Conservation (phyloP, 83 land plant genomes). For the Larix sibirica region DNA sequence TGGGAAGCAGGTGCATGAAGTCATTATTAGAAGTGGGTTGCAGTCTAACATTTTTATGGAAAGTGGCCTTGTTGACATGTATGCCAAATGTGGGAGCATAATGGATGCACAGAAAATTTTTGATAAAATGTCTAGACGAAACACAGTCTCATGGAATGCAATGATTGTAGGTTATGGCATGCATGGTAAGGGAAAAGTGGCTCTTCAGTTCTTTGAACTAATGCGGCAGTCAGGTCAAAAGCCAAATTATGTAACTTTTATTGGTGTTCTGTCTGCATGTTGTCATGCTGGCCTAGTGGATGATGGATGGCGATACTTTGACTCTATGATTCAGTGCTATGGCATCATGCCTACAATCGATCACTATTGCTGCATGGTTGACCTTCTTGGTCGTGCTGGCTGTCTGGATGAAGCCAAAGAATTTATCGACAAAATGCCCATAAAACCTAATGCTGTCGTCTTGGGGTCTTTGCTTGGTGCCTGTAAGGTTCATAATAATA, state of each 20-base stretch:
- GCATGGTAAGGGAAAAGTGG: conserved; percentile 34
- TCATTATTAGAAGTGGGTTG: conserved; percentile 18
- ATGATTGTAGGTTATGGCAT: conserved; percentile 54
- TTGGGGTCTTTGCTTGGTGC: neutral
- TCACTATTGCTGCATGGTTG: neutral
- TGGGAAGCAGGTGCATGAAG: conserved; percentile 28
- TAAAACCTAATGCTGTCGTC: neutral
- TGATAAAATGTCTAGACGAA: conserved; percentile 23
- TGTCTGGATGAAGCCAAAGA: neutral
- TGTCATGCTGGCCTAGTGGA: neutral
- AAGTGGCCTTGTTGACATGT: conserved; percentile 48
- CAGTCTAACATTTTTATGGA: neutral
- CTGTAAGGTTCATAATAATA: neutral
- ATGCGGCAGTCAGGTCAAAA: conserved; percentile 27
- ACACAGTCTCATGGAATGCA: conserved; percentile 42
- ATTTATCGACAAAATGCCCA: neutral
- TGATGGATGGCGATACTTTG: neutral
- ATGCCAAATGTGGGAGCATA: conserved; percentile 59
- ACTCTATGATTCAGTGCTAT: neutral
- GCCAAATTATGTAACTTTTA: conserved; percentile 42
- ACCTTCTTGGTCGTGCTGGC: conserved; percentile 1
- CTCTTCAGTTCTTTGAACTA: conserved; percentile 26
- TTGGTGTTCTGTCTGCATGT: conserved; percentile 25
- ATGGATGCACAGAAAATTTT: conserved; percentile 32
- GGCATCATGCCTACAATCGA: neutral